Conservation (phyloP, 306 rosid species). For the Vigna radiata region DNA sequence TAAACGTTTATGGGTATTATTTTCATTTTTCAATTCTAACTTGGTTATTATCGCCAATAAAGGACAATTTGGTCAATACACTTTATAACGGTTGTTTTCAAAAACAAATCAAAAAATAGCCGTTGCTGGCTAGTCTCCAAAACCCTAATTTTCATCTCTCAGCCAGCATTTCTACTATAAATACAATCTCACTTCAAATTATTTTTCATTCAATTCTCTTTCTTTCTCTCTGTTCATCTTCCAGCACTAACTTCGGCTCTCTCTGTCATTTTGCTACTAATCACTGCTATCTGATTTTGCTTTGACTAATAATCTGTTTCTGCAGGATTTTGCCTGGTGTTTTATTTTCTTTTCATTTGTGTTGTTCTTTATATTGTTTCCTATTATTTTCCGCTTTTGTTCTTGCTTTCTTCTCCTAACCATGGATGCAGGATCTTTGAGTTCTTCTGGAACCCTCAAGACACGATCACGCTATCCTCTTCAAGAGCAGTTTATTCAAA, state of each 20-base stretch:
- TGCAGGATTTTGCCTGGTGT: slow-evolving; percentile 30
- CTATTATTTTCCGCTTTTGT: background rate
- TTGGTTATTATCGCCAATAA: background rate
- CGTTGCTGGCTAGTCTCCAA: slow-evolving; percentile 18
- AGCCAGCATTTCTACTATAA: background rate
- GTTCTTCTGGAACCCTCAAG: slow-evolving; percentile 42
- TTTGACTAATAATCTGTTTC: slow-evolving; percentile 31
- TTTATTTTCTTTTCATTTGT: background rate
- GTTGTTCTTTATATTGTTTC: background rate
- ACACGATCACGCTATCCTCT: slow-evolving; percentile 48
- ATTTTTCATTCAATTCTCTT: background rate
- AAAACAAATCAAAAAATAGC: slow-evolving; percentile 7
- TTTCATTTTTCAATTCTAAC: background rate
- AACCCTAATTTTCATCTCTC: slow-evolving; percentile 32
- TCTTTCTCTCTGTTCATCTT: background rate
- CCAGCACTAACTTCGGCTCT: background rate
- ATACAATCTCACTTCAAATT: background rate
- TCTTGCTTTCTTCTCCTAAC: background rate
- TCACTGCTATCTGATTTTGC: background rate
- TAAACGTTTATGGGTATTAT: too few species aligned
- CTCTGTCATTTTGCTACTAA: background rate
- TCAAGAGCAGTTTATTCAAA: slow-evolving; percentile 49
- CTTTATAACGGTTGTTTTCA: slow-evolving; percentile 20
- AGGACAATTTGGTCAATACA: slow-evolving; percentile 28
- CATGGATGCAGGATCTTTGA: slow-evolving; percentile 60